Percentiles rank a stretch among this genome's conserved stretches.
These are phyloP conservation scores for Irpex sp. DNA, from an alignment of 1,284 basidiomycete species.

Conservation along the genomic window DNA sequence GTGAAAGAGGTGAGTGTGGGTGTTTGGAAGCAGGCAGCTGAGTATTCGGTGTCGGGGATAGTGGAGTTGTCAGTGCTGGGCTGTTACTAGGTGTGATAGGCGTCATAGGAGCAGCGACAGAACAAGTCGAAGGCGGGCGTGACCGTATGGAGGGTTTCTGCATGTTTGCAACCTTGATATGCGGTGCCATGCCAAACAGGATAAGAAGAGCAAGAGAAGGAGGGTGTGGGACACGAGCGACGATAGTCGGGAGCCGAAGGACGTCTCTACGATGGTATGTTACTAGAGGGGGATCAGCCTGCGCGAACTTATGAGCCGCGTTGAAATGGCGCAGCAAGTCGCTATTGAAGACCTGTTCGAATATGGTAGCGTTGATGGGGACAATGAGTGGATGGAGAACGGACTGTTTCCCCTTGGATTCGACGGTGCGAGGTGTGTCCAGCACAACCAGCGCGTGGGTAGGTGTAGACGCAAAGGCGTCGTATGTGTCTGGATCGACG, in stretches of 20 bases:
- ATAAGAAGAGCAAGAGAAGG: constrained; percentile 29
- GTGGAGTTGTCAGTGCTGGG: not conserved
- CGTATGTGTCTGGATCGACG: constrained; percentile 1
- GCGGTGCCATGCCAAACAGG: constrained; percentile 25
- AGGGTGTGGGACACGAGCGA: constrained; percentile 27
- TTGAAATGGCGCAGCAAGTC: constrained; percentile 14
- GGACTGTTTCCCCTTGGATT: constrained; percentile 10
- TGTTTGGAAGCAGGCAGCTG: not conserved
- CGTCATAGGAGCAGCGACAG: not conserved
- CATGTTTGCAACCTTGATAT: constrained; percentile 4
- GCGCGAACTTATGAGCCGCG: constrained; percentile 2
- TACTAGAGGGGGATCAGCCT: constrained; percentile 2
- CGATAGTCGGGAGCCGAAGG: constrained; percentile 26
- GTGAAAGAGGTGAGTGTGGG: not conserved
- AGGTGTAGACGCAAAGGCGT: constrained; percentile 13
- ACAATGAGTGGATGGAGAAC: constrained; percentile 18
- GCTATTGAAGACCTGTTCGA: constrained; percentile 21
- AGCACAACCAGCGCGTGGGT: constrained; percentile 22
- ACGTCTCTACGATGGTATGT: constrained; percentile 10
- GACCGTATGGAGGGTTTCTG: not conserved
- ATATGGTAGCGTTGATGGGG: constrained; percentile 24
- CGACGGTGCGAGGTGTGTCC: constrained; percentile 10
- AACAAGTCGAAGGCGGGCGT: not conserved
- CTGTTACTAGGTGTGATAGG: constrained; percentile 4
- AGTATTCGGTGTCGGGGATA: not conserved